These are phyloP conservation scores for Myriosclerotinia duriaeana DNA, from an alignment of 2,329 filamentous ascomycete species.

Conservation along the genomic window DNA sequence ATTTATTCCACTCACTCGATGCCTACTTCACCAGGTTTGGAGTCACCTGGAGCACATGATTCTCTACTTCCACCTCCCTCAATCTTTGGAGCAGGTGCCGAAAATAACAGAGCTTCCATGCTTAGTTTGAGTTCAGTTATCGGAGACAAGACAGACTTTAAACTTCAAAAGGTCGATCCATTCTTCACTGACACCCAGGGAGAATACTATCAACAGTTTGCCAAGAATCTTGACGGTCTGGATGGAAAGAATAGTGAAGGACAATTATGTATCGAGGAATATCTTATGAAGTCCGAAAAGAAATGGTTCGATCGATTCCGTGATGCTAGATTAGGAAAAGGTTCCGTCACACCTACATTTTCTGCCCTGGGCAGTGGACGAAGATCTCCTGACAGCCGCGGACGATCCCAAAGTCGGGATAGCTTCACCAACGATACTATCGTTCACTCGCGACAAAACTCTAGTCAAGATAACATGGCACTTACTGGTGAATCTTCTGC, in stretches of 20 bases:
- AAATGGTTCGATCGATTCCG: slow-evolving; percentile 63
- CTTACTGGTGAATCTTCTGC: slow-evolving; percentile 7
- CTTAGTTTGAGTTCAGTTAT: slow-evolving; percentile 52
- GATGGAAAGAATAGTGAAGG: slow-evolving; percentile 56
- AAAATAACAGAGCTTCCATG: slow-evolving; percentile 40
- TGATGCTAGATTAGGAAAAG: slow-evolving; percentile 20
- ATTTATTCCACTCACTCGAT: slow-evolving; percentile 20
- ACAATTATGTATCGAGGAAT: slow-evolving; percentile 63
- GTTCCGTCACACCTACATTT: not conserved
- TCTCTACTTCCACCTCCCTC: slow-evolving; percentile 25
- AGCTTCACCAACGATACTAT: slow-evolving; percentile 20
- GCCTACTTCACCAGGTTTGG: slow-evolving; percentile 19
- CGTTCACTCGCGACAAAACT: slow-evolving; percentile 22
- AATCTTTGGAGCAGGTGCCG: slow-evolving; percentile 10
- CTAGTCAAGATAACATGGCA: slow-evolving; percentile 22
- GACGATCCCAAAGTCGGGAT: slow-evolving; percentile 18
- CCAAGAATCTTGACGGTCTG: slow-evolving; percentile 55
- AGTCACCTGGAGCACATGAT: slow-evolving; percentile 22
- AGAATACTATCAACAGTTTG: slow-evolving; percentile 59
- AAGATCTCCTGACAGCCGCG: slow-evolving; percentile 45
- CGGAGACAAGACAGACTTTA: slow-evolving; percentile 60
- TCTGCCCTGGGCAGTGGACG: slow-evolving; percentile 31
- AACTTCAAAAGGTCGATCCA: slow-evolving; percentile 64
- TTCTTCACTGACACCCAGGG: slow-evolving; percentile 66
- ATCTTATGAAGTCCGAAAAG: slow-evolving; percentile 63